Evolutionary conservation across 1,284 basidiomycete genomes (phyloP).

Genomic region (Malassezia vespertilionis): DNA sequence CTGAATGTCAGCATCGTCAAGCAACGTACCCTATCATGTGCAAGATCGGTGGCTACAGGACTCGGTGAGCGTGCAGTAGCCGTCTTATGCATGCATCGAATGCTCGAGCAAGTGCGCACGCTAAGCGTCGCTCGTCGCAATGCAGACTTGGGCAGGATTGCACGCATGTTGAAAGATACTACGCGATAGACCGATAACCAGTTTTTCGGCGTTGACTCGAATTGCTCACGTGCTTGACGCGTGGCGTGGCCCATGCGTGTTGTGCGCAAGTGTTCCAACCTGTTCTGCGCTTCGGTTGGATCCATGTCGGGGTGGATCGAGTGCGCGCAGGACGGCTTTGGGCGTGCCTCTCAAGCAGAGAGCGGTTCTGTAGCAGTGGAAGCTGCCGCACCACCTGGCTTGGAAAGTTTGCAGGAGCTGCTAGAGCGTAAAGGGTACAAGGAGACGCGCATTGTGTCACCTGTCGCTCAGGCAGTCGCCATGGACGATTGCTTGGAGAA

Average conservation of each 20-base stretch:
- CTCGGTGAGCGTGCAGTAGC: not conserved
- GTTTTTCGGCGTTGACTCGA: not conserved
- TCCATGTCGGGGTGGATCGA: no score
- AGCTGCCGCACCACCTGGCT: constrained; percentile 14
- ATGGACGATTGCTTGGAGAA: not conserved
- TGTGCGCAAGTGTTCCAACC: no score
- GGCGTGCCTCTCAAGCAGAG: no score
- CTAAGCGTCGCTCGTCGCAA: not conserved
- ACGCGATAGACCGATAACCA: not conserved
- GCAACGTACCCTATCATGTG: constrained; percentile 11
- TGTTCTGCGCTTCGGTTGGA: no score
- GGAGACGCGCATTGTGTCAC: constrained; percentile 42
- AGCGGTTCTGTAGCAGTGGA: not conserved
- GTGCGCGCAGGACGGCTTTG: no score
- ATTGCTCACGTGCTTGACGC: constrained; percentile 3
- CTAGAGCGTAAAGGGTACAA: constrained; percentile 42
- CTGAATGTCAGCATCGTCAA: constrained; percentile 3
- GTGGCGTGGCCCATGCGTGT: constrained; percentile 3
- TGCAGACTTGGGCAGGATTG: not conserved
- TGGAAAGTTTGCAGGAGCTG: constrained; percentile 40
- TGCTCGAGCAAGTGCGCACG: not conserved
- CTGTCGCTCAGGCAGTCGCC: constrained; percentile 10
- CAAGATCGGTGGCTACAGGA: not conserved
- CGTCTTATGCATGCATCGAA: constrained; percentile 4
- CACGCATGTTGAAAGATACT: constrained; percentile 6